These are phyloP conservation scores for Fraxinus ornus DNA, from an alignment of 305 asterid species.

Conservation along the genomic window DNA sequence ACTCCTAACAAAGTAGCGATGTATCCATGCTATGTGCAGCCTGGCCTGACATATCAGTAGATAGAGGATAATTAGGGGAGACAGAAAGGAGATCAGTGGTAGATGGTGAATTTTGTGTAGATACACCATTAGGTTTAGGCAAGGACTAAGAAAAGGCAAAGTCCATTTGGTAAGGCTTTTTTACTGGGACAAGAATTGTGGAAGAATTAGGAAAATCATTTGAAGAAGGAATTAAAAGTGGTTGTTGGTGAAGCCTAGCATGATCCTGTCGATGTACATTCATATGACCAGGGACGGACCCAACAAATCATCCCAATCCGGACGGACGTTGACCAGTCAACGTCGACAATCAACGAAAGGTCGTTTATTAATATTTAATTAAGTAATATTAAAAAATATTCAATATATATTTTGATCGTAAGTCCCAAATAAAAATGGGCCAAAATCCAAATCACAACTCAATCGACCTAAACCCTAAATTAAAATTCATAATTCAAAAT, in stretches of 20 bases:
- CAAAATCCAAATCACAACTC: no score
- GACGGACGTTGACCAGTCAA: no score
- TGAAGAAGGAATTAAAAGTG: conserved; percentile 22
- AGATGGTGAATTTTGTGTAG: conserved; percentile 31
- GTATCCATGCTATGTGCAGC: conserved; percentile 34
- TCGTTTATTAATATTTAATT: no score
- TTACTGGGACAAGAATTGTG: conserved; percentile 37
- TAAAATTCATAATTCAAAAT: no score
- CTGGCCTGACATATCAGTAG: conserved; percentile 17
- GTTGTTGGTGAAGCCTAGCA: conserved; percentile 46
- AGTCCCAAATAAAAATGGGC: no score
- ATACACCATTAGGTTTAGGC: conserved; percentile 43
- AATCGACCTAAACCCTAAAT: no score
- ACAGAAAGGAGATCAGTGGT: conserved; percentile 16
- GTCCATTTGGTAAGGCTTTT: conserved; percentile 36
- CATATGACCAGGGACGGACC: conserved; percentile 81
- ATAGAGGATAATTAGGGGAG: conserved; percentile 27
- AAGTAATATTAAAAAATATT: no score
- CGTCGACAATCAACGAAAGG: no score
- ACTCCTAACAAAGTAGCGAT: conserved; percentile 21
- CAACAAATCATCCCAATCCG: no score
- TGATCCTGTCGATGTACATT: conserved; percentile 75
- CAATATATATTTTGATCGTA: no score
- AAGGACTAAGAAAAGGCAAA: conserved; percentile 56
- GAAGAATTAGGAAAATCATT: conserved; percentile 13